Evolutionary conservation across 768 basidiomycete species (phyloP).

Genomic region (Macrolepiota dolichaula): DNA sequence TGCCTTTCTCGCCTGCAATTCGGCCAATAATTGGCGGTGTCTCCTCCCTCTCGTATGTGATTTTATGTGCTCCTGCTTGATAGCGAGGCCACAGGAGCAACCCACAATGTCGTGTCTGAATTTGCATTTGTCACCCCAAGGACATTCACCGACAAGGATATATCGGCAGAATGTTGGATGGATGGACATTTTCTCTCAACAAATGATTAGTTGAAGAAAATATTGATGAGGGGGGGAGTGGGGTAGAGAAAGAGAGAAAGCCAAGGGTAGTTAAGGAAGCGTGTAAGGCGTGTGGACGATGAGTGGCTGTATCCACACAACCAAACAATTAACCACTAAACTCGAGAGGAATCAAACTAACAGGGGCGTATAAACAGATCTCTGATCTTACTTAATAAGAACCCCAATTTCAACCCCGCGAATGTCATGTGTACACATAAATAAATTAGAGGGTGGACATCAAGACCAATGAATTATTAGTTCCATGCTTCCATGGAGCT

Average conservation of each 20-base stretch:
- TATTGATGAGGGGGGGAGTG: background rate
- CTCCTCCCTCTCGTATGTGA: conserved; percentile 27
- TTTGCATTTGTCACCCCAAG: conserved; percentile 24
- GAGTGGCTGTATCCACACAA: background rate
- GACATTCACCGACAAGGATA: conserved; percentile 22
- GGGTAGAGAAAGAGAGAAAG: background rate
- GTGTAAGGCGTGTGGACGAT: background rate
- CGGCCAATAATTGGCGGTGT: conserved; percentile 20
- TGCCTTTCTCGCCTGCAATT: conserved; percentile 7
- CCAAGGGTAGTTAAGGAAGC: too few species aligned
- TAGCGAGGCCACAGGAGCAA: conserved; percentile 32
- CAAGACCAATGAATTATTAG: too few species aligned
- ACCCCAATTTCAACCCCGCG: too few species aligned
- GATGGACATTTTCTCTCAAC: background rate
- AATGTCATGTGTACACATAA: too few species aligned
- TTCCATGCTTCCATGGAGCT: too few species aligned
- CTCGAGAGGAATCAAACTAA: background rate
- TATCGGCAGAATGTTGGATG: conserved; percentile 24
- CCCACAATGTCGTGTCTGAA: conserved; percentile 32
- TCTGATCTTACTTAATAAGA: too few species aligned
- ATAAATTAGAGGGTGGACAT: too few species aligned
- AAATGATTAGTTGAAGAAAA: background rate
- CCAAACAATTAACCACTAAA: background rate
- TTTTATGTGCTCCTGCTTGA: conserved; percentile 16
- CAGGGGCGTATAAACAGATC: conserved; percentile 29